Evolutionary conservation across 1,139 yeast species (phyloP), one percentile per base, ranked within the genome.

Genomic region (Pneumocystis jirovecii): DNA sequence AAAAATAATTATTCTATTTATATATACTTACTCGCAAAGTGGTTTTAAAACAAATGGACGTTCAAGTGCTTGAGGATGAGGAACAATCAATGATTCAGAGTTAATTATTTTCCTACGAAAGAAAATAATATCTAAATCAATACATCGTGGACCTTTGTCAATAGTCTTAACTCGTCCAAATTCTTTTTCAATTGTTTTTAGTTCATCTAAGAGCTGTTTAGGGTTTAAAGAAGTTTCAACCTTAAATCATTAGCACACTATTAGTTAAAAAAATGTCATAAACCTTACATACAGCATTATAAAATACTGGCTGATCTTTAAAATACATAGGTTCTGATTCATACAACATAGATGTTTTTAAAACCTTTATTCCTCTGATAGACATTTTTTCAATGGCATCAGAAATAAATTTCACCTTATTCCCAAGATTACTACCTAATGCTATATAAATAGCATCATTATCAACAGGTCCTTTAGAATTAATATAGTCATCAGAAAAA

Each of bases 271-370:
- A 29, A 39, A 60, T 60, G 31, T 15, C 25, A 42, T 42, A 31
- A 21, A 60, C 61, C 63, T 68, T 83, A 29, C 89, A 73, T 1
- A 85, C 95, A 1, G 97, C 97, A 73, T 93, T 95, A 71, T 85
- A 78, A 73, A 93, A 95, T 71, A 85, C 85, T 1, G 84, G 81
- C 76, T 93, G 99, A 68, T 90, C 89, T 62, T 81, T 76, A 69
- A 81, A 84, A 74, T 90, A 95, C 97, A 93, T 93, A 61, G 99
- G 97, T 70, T 86, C 89, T 31, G 96, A 88, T 68, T 87, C 84
- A 74, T 89, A 93, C 67, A 93, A 76, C 1, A 95, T 83, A 0
- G 97, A 90, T 0, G 95, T 83, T 1, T 82, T 78, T 3, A 79
- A 68, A 0, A 93, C 82, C 7, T 74, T 71, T 37, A 87, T 79